Percentiles rank a stretch among this genome's conserved stretches.
These are phyloP conservation scores for Marasmius sp. DNA, from an alignment of 1,284 basidiomycete genomes.

Conservation along the genomic window DNA sequence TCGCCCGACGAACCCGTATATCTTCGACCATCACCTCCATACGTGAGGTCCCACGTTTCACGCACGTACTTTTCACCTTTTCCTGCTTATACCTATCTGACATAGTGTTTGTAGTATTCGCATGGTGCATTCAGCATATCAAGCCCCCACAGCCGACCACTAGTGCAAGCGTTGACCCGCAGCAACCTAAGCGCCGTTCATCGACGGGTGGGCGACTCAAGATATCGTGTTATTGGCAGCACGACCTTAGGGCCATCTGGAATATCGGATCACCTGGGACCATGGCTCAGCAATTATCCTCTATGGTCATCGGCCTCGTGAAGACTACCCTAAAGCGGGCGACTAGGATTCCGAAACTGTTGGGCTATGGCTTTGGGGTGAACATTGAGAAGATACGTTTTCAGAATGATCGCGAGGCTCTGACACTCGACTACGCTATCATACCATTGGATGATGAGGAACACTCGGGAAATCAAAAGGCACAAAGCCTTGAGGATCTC, in stretches of 20 bases:
- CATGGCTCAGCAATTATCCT: slow-evolving; percentile 73
- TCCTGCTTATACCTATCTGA: slow-evolving; percentile 12
- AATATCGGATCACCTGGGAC: slow-evolving; percentile 63
- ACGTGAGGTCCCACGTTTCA: slow-evolving; percentile 88
- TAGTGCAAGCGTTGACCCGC: slow-evolving; percentile 7
- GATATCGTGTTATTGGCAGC: slow-evolving; percentile 94
- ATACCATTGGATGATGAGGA: slow-evolving; percentile 72
- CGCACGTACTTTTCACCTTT: slow-evolving; percentile 42
- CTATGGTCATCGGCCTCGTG: slow-evolving; percentile 79
- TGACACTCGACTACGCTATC: slow-evolving; percentile 86
- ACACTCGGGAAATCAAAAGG: slow-evolving; percentile 30
- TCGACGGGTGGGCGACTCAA: slow-evolving; percentile 48
- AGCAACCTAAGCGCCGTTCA: slow-evolving; percentile 32
- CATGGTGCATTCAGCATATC: slow-evolving; percentile 86
- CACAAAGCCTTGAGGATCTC: slow-evolving; percentile 55
- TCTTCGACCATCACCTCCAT: slow-evolving; percentile 91
- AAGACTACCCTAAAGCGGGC: slow-evolving; percentile 77
- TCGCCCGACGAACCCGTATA: slow-evolving; percentile 92
- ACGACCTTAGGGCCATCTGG: slow-evolving; percentile 91
- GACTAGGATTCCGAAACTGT: slow-evolving; percentile 71
- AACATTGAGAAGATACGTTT: slow-evolving; percentile 77
- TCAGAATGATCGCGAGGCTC: slow-evolving; percentile 78
- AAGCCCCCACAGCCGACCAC: slow-evolving; percentile 41
- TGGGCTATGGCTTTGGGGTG: slow-evolving; percentile 82
- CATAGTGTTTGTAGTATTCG: slow-evolving; percentile 61